Base-by-base conservation (phyloP, 306 rosid genomes). In the Vigna mungo region DNA sequence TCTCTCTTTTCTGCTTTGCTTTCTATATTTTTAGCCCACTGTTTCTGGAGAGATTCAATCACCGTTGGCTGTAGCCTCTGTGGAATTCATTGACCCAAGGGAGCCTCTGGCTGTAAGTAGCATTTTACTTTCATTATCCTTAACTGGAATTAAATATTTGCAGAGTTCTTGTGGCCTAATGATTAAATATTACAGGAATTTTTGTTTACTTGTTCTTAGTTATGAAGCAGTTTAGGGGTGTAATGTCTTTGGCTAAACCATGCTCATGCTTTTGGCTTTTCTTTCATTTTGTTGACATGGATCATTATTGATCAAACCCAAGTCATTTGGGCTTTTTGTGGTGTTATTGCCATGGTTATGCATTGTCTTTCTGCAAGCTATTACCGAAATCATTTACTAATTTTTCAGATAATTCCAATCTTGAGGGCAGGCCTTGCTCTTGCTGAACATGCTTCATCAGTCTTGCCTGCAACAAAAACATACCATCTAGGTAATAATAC, bases 361-460 rank as follows among this genome's bases (percentile, higher is more conserved):
- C 9, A 3, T 15, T 32, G 43, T 32, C 81, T 68, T 81, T 81
- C 63, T 76, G 78, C 75, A 32, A 58, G 7, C 47, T 68, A 74
- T 80, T 8, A 79, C 51, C 74, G 83, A 72, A 74, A 81, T 79
- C n/a, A 37, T 39, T 48, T 74, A 75, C 43, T 79, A 51, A 30
- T 59, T 78, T 78, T 82, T 76, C 89, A 94, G 98, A 90, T 95
- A 56, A 80, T 90, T 80, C 98, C 98, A 36, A 95, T 95, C 74
- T 84, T 95, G 72, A 90, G 96, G 85, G 97, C 98, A 72, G 98
- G 98, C 67, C 85, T 90, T 68, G 97, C 93, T 72, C 93, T 95
- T 73, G 92, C 92, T 12, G 98, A 95, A 72, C 86, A 89, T 39
- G 98, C 97, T 14, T 75, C 92, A 3, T 85, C 93, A 7, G 68